phyloP scores from a whole-genome alignment of 331 rosid genomes.

The Malus hybrid region DNA sequence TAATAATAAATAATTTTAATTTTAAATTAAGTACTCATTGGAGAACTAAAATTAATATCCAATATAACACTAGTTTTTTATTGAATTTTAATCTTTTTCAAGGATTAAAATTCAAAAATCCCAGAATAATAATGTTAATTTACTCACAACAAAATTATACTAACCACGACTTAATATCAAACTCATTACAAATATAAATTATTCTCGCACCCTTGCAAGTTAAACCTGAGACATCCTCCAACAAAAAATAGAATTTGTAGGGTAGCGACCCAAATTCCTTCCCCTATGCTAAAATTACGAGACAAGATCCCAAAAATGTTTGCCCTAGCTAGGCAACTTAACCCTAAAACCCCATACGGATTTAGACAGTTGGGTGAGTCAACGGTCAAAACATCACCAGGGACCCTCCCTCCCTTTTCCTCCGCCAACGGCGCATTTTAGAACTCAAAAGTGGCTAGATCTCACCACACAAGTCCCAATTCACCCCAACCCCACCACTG shows the following conservation, averaged over 20 bases:
- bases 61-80: no score
- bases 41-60: no score
- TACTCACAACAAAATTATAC: no score
- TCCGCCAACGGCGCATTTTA: constrained; percentile 31
- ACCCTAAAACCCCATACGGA: neutral
- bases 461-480: constrained; percentile 31
- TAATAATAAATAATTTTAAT: no score
- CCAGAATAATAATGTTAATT: no score
- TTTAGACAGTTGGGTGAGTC: constrained; percentile 18
- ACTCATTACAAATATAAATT: no score
- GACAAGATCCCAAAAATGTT: neutral
- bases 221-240: no score
- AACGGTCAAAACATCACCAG: constrained; percentile 35
- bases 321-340: neutral
- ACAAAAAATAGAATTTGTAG: neutral
- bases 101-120: no score
- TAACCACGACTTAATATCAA: no score
- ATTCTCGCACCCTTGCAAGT: fast-evolving
- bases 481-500: constrained; percentile 8
- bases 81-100: no score
- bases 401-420: neutral
- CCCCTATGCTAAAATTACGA: neutral
- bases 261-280: neutral
- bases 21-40: no score
- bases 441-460: neutral